Percentiles rank a stretch among this genome's conserved stretches.
These are phyloP conservation scores for Pythium apleroticum DNA, from an alignment of 352 stramenopile species.

Conservation along the genomic window DNA sequence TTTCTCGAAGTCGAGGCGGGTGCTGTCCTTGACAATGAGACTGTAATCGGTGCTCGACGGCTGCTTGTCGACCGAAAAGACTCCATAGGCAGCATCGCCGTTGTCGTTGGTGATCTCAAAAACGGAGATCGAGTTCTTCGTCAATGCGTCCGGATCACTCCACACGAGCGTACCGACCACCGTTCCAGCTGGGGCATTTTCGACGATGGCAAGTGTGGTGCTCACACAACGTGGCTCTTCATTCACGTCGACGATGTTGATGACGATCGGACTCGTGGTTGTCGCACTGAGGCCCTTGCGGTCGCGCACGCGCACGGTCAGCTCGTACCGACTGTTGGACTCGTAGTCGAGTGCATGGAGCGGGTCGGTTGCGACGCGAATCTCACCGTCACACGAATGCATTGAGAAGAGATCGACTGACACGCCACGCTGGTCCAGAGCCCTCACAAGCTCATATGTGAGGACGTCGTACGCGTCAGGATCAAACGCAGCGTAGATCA, in stretches of 20 bases:
- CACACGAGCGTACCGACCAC: slow-evolving; percentile 35
- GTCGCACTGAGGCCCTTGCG: slow-evolving; percentile 34
- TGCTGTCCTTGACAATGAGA: slow-evolving; percentile 14
- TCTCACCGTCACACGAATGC: slow-evolving; percentile 53
- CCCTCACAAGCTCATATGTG: slow-evolving; percentile 37
- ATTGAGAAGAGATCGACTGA: slow-evolving; percentile 55
- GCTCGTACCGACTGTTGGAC: slow-evolving; percentile 24
- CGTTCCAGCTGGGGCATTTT: slow-evolving; percentile 32
- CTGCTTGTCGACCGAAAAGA: slow-evolving; percentile 15
- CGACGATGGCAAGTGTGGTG: slow-evolving; percentile 15
- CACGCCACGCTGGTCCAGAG: slow-evolving; percentile 26
- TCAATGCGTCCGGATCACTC: slow-evolving; percentile 37
- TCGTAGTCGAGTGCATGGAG: slow-evolving; percentile 40
- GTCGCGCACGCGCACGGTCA: slow-evolving; percentile 48
- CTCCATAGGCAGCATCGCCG: slow-evolving; percentile 16
- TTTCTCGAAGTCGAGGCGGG: slow-evolving; percentile 25
- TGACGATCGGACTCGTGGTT: slow-evolving; percentile 17
- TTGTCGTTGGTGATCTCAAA: slow-evolving; percentile 41
- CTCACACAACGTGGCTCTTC: slow-evolving; percentile 28
- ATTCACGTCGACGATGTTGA: slow-evolving; percentile 35
- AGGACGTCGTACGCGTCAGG: slow-evolving; percentile 49
- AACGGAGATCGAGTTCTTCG: slow-evolving; percentile 42
- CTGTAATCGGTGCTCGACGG: not conserved
- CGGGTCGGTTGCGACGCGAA: slow-evolving; percentile 35
- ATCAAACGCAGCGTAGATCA: slow-evolving; percentile 38